Evolutionary conservation across 352 stramenopile genomes (phyloP).

Genomic region (Pythium dissimile): DNA sequence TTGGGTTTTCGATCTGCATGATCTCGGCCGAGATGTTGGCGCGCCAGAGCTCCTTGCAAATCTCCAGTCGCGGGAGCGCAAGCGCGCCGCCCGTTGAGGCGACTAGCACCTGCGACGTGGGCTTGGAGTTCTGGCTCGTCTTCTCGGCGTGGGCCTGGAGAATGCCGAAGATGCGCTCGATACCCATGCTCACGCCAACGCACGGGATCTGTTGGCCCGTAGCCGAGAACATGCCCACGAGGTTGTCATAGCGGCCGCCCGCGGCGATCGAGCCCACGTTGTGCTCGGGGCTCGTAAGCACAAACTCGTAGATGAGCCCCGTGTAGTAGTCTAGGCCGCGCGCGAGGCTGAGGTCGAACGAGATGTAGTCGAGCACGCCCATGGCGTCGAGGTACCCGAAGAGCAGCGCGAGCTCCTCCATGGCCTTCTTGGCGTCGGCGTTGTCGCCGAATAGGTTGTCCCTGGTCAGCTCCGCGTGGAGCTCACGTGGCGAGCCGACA

Average conservation of each 20-base stretch:
- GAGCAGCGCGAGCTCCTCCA: slow-evolving; percentile 92
- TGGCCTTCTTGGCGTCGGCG: slow-evolving; percentile 73
- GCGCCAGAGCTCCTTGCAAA: slow-evolving; percentile 85
- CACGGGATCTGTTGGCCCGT: slow-evolving; percentile 95
- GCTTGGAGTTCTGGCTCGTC: slow-evolving; percentile 21
- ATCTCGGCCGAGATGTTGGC: slow-evolving; percentile 96
- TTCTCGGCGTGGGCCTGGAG: slow-evolving; percentile 92
- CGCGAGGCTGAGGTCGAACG: slow-evolving; percentile 97
- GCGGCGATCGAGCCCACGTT: slow-evolving; percentile 97
- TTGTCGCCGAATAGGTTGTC: slow-evolving; percentile 91
- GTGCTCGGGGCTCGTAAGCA: slow-evolving; percentile 86
- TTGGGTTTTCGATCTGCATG: slow-evolving; percentile 94
- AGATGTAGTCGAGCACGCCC: slow-evolving; percentile 92
- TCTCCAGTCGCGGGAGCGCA: slow-evolving; percentile 56
- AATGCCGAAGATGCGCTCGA: slow-evolving; percentile 98
- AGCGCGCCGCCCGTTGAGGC: slow-evolving; percentile 83
- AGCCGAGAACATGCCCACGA: slow-evolving; percentile 97
- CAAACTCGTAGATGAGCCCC: slow-evolving; percentile 98
- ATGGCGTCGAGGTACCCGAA: slow-evolving; percentile 98
- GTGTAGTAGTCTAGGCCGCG: slow-evolving; percentile 99
- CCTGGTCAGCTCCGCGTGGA: slow-evolving; percentile 73
- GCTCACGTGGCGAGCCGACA: slow-evolving; percentile 81
- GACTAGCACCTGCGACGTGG: slow-evolving; percentile 91
- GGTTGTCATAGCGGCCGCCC: slow-evolving; percentile 97
- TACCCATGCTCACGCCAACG: slow-evolving; percentile 97